Conservation (phyloP, 495 filamentous ascomycete genomes). For the Penicillium desertorum region DNA sequence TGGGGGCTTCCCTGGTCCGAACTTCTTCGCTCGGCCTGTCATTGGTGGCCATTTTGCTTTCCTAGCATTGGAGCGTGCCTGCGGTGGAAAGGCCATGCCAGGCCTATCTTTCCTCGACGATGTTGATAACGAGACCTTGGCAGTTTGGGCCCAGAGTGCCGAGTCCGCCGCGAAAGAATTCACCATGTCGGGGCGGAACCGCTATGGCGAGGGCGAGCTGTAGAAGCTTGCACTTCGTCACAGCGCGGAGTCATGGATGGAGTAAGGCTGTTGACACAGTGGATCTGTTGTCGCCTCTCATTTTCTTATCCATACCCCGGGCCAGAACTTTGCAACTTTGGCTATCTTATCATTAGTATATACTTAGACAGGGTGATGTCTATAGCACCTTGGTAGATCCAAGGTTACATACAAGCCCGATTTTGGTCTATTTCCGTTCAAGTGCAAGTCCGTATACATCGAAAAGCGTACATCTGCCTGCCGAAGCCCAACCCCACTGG, state of each 20-base stretch:
- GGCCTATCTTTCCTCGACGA: slow-evolving; percentile 63
- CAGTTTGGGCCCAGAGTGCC: slow-evolving; percentile 25
- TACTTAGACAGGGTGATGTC: slow-evolving; percentile 1
- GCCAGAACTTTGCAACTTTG: background rate
- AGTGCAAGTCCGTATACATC: background rate
- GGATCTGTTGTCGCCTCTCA: background rate
- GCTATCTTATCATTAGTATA: slow-evolving; percentile 14
- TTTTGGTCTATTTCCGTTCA: background rate
- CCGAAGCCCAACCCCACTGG: background rate
- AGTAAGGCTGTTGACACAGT: background rate
- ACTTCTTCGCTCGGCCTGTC: slow-evolving; percentile 81
- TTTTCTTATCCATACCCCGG: background rate
- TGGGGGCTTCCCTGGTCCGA: slow-evolving; percentile 64
- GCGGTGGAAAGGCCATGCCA: slow-evolving; percentile 65
- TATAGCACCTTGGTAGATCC: background rate
- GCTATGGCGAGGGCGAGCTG: slow-evolving; percentile 26
- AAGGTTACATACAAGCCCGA: background rate
- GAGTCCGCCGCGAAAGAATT: slow-evolving; percentile 30
- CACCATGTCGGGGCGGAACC: slow-evolving; percentile 5
- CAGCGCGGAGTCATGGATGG: background rate
- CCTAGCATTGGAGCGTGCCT: slow-evolving; percentile 73
- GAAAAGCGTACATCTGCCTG: background rate
- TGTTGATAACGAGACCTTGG: slow-evolving; percentile 25
- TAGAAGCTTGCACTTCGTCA: background rate
- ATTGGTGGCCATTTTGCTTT: slow-evolving; percentile 87